Base-by-base conservation (phyloP, 352 stramenopile species). In the Pythium brachiatum region DNA sequence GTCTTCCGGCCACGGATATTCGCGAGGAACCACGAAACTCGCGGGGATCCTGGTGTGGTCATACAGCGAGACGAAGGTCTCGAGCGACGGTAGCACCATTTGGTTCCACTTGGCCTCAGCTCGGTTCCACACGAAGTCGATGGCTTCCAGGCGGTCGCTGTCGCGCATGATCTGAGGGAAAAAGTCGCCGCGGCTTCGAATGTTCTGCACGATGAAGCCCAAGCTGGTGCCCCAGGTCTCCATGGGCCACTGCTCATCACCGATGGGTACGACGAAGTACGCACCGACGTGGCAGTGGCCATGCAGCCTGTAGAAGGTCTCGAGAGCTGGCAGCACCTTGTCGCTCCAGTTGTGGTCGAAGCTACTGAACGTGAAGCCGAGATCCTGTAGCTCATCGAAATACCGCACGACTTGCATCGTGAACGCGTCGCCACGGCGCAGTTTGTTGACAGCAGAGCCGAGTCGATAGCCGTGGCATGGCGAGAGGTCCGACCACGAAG, bases 81-180 rank as follows among this genome's bases (percentile, higher is more conserved):
- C 46, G 13, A 92, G 64, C 8, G 74, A 62, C 21, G 78, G 80
- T 7, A 90, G 41, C 25, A 90, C 63, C 25, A 65, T 57, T 21
- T 74, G 55, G 12, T 66, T 63, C 79, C 79, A 92, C 54, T 75
- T 85, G 38, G 55, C 51, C 23, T 78, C 76, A 26, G 55, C 38
- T 11, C 66, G 50, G 36, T 78, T 82, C 77, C 80, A 90, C 12
- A 85, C 68, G 57, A 91, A 89, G 5, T 67, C 78, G 2, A 92
- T 73, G 8, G 67, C 44, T 18, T 88, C 70, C 2, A 90, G 69
- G 12, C 60, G 67, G 27, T 77, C 66, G 46, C 66, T 62, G 53
- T 86, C 76, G 34, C 70, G 68, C n/a, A 70, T 69, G 56, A 89
- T 66, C 57, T 87, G 79, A 15, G 71, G 36, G 44, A 76, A 75